Base-by-base conservation (phyloP, 768 basidiomycete species). In the Suillus alpinus region DNA sequence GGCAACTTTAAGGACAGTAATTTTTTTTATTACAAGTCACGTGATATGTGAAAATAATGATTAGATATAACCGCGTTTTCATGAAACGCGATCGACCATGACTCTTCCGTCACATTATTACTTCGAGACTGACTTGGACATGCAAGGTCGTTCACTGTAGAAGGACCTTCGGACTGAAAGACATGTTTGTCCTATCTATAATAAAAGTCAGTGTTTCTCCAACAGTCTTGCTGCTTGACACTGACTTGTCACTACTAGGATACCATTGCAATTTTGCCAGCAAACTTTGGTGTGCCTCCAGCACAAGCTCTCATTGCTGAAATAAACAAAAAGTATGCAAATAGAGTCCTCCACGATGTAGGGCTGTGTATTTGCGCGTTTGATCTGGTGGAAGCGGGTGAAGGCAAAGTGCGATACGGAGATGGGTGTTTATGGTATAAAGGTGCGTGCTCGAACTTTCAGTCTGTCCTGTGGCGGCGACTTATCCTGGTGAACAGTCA, bases 361-460 rank as follows among this genome's bases (percentile, higher is more conserved):
- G 96, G 96, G 1, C 83, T 99, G 26, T 95, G 93, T 64, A 83
- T 98, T 57, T 92, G 88, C 61, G 84, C 94, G 0, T 97, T 94
- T 63, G 96, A 98, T 72, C 76, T 99, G 43, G 77, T 87, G 0
- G 84, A 93, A 64, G 90, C 87, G 1, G 89, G 93, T 1, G 95
- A 98, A 69, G 96, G 96, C 1, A 95, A 91, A 63, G 88, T 99
- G 5, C 82, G 94, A 39, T 97, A 95, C 67, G 95, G 96, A 0
- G 96, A 99, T 73, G 96, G 96, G 0, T 88, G 87, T 69, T 77
- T 96, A 68, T 98, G 95, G 89, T 95, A 98, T 71, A 94, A 91
- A 81, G 85, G 95, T 95, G 56, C 62, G 78, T 69, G 16, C 32
- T 13, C 16, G 29, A 36, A 29, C 55, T n/a, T 50, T 62, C 16